Conservation (phyloP, 371 early-diverging fungal species). For the Chytridium lagenaria region DNA sequence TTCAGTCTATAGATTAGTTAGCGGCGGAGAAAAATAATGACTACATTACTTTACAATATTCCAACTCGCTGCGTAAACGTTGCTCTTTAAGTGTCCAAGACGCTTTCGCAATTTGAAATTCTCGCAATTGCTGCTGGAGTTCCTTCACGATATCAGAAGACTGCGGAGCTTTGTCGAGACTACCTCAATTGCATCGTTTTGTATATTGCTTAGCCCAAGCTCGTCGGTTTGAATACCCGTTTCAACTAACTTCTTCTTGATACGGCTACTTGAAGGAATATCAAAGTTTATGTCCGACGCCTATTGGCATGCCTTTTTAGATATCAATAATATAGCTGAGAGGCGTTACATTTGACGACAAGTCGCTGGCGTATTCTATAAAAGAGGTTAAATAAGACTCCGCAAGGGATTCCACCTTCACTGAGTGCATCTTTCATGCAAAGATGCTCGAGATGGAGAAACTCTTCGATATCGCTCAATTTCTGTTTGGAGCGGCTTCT, state of each 20-base stretch:
- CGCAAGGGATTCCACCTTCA: neutral
- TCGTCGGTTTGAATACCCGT: neutral
- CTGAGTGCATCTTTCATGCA: neutral
- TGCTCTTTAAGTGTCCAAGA: neutral
- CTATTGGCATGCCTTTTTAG: neutral
- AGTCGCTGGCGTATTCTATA: neutral
- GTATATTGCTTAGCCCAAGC: neutral
- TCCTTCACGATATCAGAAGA: neutral
- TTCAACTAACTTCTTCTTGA: neutral
- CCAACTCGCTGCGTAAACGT: neutral
- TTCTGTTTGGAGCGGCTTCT: neutral
- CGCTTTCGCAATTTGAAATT: neutral
- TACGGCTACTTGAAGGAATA: neutral
- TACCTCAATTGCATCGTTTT: neutral
- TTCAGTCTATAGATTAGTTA: neutral
- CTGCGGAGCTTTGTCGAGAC: neutral
- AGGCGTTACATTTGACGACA: neutral
- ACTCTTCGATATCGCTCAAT: neutral
- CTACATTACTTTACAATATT: neutral
- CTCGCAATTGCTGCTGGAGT: neutral
- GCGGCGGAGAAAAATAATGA: neutral
- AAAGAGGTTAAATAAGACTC: neutral
- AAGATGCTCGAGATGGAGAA: neutral
- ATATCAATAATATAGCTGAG: neutral
- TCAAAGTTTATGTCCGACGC: slow-evolving; percentile 6